Percentiles rank a stretch among this genome's conserved stretches.
Conservation (phyloP, 1,139 yeast species). For the Nakaseomyces uthaithaninus region DNA sequence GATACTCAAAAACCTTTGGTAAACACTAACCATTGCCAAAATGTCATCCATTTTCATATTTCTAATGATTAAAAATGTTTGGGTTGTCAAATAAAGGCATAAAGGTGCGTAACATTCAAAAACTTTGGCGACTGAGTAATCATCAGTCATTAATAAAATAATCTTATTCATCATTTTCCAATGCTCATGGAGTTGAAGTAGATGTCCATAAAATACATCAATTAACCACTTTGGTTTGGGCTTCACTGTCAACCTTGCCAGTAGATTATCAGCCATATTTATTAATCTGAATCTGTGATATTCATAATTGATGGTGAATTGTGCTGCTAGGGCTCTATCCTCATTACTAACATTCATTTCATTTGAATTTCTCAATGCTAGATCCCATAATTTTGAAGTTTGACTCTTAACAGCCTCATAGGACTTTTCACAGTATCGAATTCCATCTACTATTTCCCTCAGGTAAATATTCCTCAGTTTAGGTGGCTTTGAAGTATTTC, state of each 20-base stretch:
- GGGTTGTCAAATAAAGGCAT: constrained; percentile 15
- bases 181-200: constrained; percentile 9
- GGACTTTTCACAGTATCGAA: constrained; percentile 12
- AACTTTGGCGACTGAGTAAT: constrained; percentile 15
- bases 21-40: constrained; percentile 13
- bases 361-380: constrained; percentile 11
- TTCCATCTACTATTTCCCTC: constrained; percentile 17
- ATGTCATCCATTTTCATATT: constrained; percentile 15
- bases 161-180: constrained; percentile 20
- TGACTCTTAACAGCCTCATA: constrained; percentile 20
- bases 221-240: constrained; percentile 9
- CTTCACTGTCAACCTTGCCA: constrained; percentile 17
- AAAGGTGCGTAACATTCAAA: constrained; percentile 15
- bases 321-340: constrained; percentile 13
- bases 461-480: constrained; percentile 14
- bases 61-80: constrained; percentile 11
- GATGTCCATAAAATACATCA: constrained; percentile 8
- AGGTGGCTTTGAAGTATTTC: constrained; percentile 23
- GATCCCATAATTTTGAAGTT: constrained; percentile 17
- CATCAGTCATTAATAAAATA: constrained; percentile 14
- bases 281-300: constrained; percentile 13
- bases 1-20: constrained; percentile 15
- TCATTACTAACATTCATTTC: constrained; percentile 9
- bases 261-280: constrained; percentile 18
- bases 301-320: constrained; percentile 17